Evolutionary conservation across 306 rosid species (phyloP).

Genomic region (Casuarina glauca): DNA sequence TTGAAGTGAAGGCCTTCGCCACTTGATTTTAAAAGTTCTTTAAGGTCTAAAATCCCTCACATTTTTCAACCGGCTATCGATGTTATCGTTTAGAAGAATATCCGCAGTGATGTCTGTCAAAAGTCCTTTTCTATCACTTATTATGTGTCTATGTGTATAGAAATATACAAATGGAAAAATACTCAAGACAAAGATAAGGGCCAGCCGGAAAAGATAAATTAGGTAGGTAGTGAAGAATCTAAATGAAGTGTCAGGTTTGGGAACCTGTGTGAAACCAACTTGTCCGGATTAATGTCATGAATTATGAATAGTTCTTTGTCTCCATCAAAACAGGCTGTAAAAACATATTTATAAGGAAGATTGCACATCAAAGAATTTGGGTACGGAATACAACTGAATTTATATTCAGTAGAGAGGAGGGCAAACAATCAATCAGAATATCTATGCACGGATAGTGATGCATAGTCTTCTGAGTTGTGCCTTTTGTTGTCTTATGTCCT

Average conservation of each 20-base stretch:
- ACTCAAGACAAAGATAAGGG: constrained; percentile 27
- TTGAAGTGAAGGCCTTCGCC: not conserved
- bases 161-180: not conserved
- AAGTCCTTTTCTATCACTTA: constrained; percentile 12
- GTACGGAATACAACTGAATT: not conserved
- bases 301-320: not conserved
- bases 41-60: constrained; percentile 14
- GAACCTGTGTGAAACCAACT: not conserved
- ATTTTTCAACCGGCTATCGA: constrained; percentile 13
- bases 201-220: constrained; percentile 16
- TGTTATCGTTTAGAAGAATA: constrained; percentile 28
- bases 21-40: constrained; percentile 9
- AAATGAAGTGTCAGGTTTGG: not conserved
- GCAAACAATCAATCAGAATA: not conserved
- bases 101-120: constrained; percentile 22
- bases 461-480: no score
- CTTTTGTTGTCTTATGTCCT: no score
- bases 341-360: not conserved
- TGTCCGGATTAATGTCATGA: not conserved
- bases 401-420: not conserved
- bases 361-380: constrained; percentile 4
- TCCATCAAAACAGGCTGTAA: not conserved
- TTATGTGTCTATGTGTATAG: not conserved
- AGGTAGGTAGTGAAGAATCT: not conserved
- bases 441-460: no score